Evolutionary conservation across 2,329 filamentous ascomycete species (phyloP).

Genomic region (Colletotrichum truncatum): DNA sequence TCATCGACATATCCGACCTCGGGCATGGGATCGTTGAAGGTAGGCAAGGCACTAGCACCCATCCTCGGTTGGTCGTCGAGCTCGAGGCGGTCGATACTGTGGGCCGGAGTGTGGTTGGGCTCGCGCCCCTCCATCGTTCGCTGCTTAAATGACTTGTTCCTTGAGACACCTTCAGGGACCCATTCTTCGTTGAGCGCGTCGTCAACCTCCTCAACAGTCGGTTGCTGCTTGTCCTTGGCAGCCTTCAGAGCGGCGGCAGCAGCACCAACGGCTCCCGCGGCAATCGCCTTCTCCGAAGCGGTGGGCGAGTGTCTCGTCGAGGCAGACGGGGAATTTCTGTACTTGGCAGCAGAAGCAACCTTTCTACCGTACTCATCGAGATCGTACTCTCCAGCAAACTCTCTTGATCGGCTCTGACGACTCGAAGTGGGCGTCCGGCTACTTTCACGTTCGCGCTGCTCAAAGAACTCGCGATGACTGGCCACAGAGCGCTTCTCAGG

Average conservation of each 20-base stretch:
- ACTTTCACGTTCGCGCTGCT: constrained; percentile 50
- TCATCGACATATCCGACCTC: constrained; percentile 76
- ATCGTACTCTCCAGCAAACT: constrained; percentile 64
- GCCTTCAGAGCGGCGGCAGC: constrained; percentile 62
- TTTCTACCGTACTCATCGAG: constrained; percentile 67
- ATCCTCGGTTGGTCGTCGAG: constrained; percentile 65
- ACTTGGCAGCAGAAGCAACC: constrained; percentile 54
- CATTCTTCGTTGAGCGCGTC: constrained; percentile 47
- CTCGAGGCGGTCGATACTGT: constrained; percentile 67
- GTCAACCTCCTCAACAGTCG: constrained; percentile 42
- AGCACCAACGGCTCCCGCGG: constrained; percentile 62
- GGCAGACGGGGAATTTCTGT: constrained; percentile 61
- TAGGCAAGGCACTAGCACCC: constrained; percentile 75
- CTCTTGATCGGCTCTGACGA: constrained; percentile 51
- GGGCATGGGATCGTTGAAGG: constrained; percentile 75
- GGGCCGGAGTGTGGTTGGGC: constrained; percentile 64
- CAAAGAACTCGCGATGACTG: constrained; percentile 46
- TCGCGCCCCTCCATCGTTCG: constrained; percentile 65
- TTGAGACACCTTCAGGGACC: constrained; percentile 59
- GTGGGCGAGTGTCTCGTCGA: constrained; percentile 61
- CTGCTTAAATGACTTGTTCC: constrained; percentile 74
- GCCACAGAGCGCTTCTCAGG: constrained; percentile 53
- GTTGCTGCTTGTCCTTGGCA: constrained; percentile 54
- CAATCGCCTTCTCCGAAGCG: constrained; percentile 66
- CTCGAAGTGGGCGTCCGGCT: constrained; percentile 46